Percentiles rank a stretch among this genome's conserved stretches.
Conservation (phyloP, 2,329 filamentous ascomycete genomes). For the Talaromyces sp. region DNA sequence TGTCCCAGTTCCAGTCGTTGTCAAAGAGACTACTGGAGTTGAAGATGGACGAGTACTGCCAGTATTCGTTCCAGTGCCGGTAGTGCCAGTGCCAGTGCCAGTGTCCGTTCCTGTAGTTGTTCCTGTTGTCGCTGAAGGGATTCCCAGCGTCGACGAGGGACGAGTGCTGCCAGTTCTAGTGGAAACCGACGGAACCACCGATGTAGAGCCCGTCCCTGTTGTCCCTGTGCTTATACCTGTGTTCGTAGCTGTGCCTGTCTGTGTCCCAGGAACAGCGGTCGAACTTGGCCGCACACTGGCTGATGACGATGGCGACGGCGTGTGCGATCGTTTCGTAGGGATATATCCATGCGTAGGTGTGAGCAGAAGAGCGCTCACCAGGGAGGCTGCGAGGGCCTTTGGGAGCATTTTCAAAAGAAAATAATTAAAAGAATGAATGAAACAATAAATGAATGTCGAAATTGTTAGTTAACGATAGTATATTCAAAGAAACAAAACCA, state of each 20-base stretch:
- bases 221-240: not conserved
- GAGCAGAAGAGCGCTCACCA: not conserved
- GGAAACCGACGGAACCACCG: too few relatives aligned
- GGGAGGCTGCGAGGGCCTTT: not conserved
- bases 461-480: not conserved
- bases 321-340: not conserved
- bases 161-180: too few relatives aligned
- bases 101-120: too few relatives aligned
- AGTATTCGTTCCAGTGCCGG: too few relatives aligned
- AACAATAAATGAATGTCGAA: not conserved
- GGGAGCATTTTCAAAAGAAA: not conserved
- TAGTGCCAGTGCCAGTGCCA: too few relatives aligned
- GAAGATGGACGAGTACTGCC: too few relatives aligned
- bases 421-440: not conserved
- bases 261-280: not conserved
- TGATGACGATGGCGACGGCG: not conserved
- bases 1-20: too few relatives aligned
- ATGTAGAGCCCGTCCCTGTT: not conserved
- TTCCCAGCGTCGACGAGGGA: too few relatives aligned
- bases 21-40: too few relatives aligned
- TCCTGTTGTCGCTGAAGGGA: too few relatives aligned
- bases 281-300: not conserved
- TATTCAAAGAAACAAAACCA: not conserved
- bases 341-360: not conserved
- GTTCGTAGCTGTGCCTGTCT: not conserved